Conservation (phyloP, 2,329 filamentous ascomycete species). For the Neoarthrinium moseri region DNA sequence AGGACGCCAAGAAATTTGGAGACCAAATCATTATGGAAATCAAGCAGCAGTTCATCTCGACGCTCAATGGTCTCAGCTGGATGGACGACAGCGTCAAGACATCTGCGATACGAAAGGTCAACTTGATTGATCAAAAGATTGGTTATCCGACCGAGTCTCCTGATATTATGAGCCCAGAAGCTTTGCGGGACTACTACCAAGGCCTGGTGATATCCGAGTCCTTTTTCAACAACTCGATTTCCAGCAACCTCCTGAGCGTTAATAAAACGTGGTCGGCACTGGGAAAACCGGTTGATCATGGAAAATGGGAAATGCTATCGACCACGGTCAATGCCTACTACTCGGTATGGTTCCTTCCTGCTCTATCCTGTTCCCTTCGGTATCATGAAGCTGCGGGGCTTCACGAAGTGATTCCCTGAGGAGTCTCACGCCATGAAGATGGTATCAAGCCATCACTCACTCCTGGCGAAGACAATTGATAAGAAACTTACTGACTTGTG, state of each 20-base stretch:
- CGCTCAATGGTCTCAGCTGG: conserved; percentile 42
- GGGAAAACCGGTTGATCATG: conserved; percentile 57
- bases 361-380: too few relatives aligned
- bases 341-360: too few relatives aligned
- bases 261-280: conserved; percentile 52
- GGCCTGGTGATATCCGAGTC: conserved; percentile 46
- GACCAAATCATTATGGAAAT: conserved; percentile 71
- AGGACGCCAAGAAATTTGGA: conserved; percentile 64
- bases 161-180: conserved; percentile 55
- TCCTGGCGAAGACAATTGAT: too few relatives aligned
- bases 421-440: too few relatives aligned
- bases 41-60: conserved; percentile 60
- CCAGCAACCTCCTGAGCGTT: conserved; percentile 44
- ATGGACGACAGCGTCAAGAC: conserved; percentile 62
- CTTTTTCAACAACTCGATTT: conserved; percentile 57
- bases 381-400: too few relatives aligned
- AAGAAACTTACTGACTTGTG: neutral
- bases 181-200: conserved; percentile 52
- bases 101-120: conserved; percentile 59
- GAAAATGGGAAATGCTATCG: conserved; percentile 60
- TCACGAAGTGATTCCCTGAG: too few relatives aligned
- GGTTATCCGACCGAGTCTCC: conserved; percentile 62
- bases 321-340: conserved; percentile 64
- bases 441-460: too few relatives aligned
- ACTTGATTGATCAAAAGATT: conserved; percentile 64